Evolutionary conservation across 2,329 filamentous ascomycete genomes (phyloP).

Genomic region (Cryoendolithus antarcticus): DNA sequence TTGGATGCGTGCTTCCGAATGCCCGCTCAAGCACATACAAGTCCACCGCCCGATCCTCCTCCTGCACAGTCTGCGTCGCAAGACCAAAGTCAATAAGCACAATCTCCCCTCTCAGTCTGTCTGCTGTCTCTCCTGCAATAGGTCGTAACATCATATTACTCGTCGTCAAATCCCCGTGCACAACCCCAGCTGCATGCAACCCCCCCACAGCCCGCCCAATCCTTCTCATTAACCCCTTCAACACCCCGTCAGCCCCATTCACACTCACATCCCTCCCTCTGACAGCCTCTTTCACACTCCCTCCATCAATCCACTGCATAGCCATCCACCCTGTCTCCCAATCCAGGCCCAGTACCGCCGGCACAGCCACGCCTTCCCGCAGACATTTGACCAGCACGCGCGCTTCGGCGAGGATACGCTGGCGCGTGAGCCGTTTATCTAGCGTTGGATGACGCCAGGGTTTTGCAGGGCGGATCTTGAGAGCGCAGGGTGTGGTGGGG

Average conservation of each 20-base stretch:
- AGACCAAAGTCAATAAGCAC: conserved; percentile 92
- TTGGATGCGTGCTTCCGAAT: conserved; percentile 87
- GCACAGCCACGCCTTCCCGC: conserved; percentile 68
- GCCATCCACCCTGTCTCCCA: conserved; percentile 58
- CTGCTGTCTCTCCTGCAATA: neutral
- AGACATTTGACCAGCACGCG: conserved; percentile 69
- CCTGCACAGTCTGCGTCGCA: conserved; percentile 64
- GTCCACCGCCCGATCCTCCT: conserved; percentile 92
- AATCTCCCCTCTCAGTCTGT: conserved; percentile 48
- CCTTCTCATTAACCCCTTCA: conserved; percentile 21
- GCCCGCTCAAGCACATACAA: conserved; percentile 90
- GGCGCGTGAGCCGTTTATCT: conserved; percentile 73
- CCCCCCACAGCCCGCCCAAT: conserved; percentile 21
- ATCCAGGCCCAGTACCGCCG: conserved; percentile 63
- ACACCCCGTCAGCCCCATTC: conserved; percentile 17
- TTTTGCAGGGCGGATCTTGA: conserved; percentile 87
- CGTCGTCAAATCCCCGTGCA: conserved; percentile 93
- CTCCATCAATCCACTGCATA: conserved; percentile 73
- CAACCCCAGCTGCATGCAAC: conserved; percentile 72
- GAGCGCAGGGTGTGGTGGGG: conserved; percentile 55
- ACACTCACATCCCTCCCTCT: conserved; percentile 22
- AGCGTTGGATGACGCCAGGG: conserved; percentile 83
- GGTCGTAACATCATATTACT: conserved; percentile 83
- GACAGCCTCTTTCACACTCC: conserved; percentile 55
- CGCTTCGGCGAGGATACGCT: conserved; percentile 80